phyloP scores from a whole-genome alignment of 352 stramenopile genomes.

The Phytophthora cactorum region DNA sequence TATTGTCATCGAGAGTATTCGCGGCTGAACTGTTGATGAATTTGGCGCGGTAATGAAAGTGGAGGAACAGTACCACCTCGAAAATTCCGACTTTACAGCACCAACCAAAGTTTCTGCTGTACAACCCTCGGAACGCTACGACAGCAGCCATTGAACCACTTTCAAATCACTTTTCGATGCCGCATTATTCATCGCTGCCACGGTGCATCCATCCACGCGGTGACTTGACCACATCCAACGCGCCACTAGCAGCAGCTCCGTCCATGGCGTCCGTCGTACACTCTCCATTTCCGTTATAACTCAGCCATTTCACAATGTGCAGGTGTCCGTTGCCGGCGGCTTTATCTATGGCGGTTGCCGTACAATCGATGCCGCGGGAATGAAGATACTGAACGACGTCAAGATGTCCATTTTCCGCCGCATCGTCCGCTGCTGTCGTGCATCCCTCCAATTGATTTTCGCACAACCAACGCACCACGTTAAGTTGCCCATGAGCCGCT shows the following conservation, averaged over 20 bases:
- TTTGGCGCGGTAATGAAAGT: background rate
- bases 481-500: slow-evolving; percentile 14
- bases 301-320: too few relatives aligned
- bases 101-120: background rate
- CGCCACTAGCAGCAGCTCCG: too few relatives aligned
- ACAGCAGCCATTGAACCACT: background rate
- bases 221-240: background rate
- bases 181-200: background rate
- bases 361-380: too few relatives aligned
- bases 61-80: background rate
- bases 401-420: slow-evolving; percentile 4
- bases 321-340: too few relatives aligned
- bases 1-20: background rate
- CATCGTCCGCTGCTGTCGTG: slow-evolving; percentile 15
- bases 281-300: too few relatives aligned
- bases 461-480: slow-evolving; percentile 12
- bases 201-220: background rate
- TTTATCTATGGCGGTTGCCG: too few relatives aligned
- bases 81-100: background rate
- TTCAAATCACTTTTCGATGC: background rate
- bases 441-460: slow-evolving; percentile 18
- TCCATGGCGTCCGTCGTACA: too few relatives aligned
- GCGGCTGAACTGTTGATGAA: background rate
- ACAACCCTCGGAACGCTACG: background rate
- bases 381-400: slow-evolving; percentile 20